Percentiles rank a stretch among this genome's conserved stretches.
phyloP scores from a whole-genome alignment of 345 rosid genomes.

The Pistacia atlantica region DNA sequence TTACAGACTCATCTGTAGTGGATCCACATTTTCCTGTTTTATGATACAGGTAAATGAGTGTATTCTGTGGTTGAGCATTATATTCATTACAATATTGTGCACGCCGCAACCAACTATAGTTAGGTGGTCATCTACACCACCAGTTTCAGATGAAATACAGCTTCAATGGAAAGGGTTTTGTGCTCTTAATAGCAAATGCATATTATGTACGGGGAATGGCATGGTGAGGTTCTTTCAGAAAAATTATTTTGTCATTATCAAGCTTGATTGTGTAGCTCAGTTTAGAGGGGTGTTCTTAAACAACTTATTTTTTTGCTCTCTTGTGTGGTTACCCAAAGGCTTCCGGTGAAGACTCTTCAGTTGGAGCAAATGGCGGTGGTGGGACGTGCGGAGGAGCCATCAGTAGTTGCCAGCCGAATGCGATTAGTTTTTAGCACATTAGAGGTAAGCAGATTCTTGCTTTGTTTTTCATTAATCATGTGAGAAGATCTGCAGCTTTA shows the following conservation, averaged over 20 bases:
- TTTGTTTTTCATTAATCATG: not conserved
- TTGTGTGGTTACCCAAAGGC: constrained; percentile 48
- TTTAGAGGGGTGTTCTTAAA: not conserved
- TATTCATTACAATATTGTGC: constrained; percentile 90
- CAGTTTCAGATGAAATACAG: constrained; percentile 64
- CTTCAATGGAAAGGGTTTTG: constrained; percentile 89
- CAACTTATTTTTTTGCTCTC: not conserved
- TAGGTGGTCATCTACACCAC: constrained; percentile 78
- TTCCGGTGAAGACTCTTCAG: constrained; percentile 95
- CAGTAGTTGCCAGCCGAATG: constrained; percentile 90
- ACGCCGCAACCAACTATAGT: constrained; percentile 90
- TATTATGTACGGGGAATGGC: constrained; percentile 86
- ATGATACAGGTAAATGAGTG: constrained; percentile 74
- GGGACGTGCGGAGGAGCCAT: constrained; percentile 81
- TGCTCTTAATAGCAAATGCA: constrained; percentile 90
- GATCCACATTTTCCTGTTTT: constrained; percentile 7
- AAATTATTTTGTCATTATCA: not conserved
- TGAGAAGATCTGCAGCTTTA: no score
- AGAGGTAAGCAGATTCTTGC: constrained; percentile 52
- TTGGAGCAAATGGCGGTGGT: constrained; percentile 91
- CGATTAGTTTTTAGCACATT: constrained; percentile 84
- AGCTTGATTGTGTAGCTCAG: not conserved
- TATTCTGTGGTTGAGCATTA: constrained; percentile 85
- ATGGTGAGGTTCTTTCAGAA: constrained; percentile 55
- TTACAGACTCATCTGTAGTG: not conserved